Conservation (phyloP, 352 stramenopile genomes). For the Aphanomyces euteiches region DNA sequence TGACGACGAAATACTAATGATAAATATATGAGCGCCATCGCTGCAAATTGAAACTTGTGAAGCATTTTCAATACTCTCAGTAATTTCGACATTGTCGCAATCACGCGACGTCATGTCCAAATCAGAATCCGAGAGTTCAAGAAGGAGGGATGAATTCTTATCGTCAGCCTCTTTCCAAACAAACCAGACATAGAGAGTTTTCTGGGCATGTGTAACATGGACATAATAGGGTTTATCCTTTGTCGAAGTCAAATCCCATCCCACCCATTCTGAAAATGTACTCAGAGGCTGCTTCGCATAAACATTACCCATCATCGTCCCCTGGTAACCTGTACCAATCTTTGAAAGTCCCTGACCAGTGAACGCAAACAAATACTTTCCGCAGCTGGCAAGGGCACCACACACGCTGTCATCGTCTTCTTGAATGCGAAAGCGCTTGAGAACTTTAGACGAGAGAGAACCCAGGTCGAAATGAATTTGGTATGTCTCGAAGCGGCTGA, state of each 20-base stretch:
- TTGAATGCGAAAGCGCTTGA: conserved; percentile 48
- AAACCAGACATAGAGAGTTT: conserved; percentile 40
- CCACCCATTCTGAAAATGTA: conserved; percentile 32
- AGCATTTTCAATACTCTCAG: neutral
- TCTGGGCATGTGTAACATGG: conserved; percentile 44
- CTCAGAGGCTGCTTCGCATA: conserved; percentile 41
- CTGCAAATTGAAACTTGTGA: conserved; percentile 8
- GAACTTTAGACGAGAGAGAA: conserved; percentile 40
- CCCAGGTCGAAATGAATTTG: conserved; percentile 53
- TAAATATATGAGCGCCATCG: conserved; percentile 13
- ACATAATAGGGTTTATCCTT: conserved; percentile 35
- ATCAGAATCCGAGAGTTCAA: conserved; percentile 1
- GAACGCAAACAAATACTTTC: conserved; percentile 67
- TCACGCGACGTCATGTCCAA: conserved; percentile 2
- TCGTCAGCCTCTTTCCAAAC: neutral
- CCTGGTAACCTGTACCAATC: conserved; percentile 65
- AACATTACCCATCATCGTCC: conserved; percentile 65
- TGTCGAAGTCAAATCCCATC: conserved; percentile 29
- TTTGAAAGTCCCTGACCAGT: conserved; percentile 47
- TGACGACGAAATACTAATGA: neutral
- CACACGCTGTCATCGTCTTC: conserved; percentile 15
- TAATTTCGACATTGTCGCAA: neutral
- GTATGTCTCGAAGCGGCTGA: conserved; percentile 50
- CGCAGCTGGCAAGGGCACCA: conserved; percentile 50
- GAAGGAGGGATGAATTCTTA: conserved; percentile 8